These are phyloP conservation scores for Crithidia expoeki DNA, from an alignment of 208 protist species.

Conservation along the genomic window DNA sequence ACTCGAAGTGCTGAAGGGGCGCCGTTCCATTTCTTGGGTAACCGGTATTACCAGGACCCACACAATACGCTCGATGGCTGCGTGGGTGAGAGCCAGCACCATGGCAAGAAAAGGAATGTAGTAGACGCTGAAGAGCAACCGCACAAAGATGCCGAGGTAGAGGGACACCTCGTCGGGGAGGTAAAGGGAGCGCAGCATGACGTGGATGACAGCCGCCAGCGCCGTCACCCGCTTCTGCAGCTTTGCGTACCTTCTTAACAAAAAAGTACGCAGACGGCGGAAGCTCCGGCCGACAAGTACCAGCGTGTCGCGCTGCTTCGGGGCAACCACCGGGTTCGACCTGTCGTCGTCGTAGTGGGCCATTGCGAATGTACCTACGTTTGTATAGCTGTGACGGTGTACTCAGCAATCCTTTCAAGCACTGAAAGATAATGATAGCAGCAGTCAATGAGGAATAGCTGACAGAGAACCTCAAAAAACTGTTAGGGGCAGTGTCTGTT, in stretches of 20 bases:
- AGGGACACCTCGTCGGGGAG: slow-evolving; percentile 72
- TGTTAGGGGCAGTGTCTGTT: too few relatives aligned
- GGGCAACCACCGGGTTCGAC: neutral
- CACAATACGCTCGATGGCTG: slow-evolving; percentile 79
- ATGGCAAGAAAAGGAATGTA: slow-evolving; percentile 73
- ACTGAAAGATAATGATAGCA: too few relatives aligned
- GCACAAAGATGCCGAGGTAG: slow-evolving; percentile 72
- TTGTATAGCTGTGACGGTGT: too few relatives aligned
- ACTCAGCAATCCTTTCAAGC: too few relatives aligned
- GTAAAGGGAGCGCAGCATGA: slow-evolving; percentile 67
- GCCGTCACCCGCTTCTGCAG: slow-evolving; percentile 14
- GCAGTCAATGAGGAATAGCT: too few relatives aligned
- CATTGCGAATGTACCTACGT: neutral
- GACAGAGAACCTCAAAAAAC: too few relatives aligned
- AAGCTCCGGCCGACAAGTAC: neutral
- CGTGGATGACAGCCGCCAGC: slow-evolving; percentile 33
- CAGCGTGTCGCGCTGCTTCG: neutral
- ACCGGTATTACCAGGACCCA: slow-evolving; percentile 86
- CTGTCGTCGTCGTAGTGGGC: neutral
- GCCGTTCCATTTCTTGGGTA: slow-evolving; percentile 77
- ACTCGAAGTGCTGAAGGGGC: slow-evolving; percentile 62
- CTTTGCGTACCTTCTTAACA: slow-evolving; percentile 4
- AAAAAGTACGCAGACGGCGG: slow-evolving; percentile 5
- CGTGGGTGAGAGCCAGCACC: slow-evolving; percentile 77
- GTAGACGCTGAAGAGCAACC: slow-evolving; percentile 74